Conservation (phyloP, 2,329 filamentous ascomycete genomes). For the Phymatotrichopsis omnivora region DNA sequence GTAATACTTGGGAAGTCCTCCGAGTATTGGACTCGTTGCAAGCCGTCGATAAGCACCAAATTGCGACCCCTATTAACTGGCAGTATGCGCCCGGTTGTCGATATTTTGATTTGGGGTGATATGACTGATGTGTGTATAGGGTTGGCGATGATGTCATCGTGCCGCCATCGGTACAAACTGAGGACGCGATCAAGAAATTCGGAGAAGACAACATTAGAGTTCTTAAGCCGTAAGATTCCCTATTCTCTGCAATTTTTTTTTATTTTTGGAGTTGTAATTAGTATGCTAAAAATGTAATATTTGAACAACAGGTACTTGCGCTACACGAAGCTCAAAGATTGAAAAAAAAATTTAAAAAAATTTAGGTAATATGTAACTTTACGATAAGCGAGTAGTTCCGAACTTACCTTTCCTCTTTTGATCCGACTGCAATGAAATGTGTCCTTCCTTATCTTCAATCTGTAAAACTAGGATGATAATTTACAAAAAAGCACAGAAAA, state of each 20-base stretch:
- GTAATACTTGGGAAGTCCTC: constrained; percentile 69
- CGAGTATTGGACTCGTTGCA: constrained; percentile 70
- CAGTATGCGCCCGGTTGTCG: background rate
- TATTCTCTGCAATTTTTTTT: background rate
- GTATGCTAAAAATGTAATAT: no score
- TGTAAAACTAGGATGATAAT: no score
- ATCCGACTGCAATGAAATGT: no score
- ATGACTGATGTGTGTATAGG: constrained; percentile 33
- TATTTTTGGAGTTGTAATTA: no score
- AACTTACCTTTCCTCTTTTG: no score
- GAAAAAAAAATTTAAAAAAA: no score
- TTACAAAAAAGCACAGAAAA: no score
- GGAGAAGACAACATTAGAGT: constrained; percentile 50
- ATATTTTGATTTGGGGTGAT: background rate
- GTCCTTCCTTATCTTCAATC: no score
- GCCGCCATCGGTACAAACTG: constrained; percentile 68
- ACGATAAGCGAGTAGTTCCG: no score
- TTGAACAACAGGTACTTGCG: no score
- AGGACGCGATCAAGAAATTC: constrained; percentile 81
- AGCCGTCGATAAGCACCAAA: constrained; percentile 75
- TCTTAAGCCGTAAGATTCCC: constrained; percentile 44
- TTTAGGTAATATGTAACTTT: no score
- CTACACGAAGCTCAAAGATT: no score
- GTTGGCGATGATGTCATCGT: constrained; percentile 88
- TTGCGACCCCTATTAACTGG: constrained; percentile 90